These are phyloP conservation scores for Candida michaelii DNA, from an alignment of 805 yeast genomes.

Conservation along the genomic window DNA sequence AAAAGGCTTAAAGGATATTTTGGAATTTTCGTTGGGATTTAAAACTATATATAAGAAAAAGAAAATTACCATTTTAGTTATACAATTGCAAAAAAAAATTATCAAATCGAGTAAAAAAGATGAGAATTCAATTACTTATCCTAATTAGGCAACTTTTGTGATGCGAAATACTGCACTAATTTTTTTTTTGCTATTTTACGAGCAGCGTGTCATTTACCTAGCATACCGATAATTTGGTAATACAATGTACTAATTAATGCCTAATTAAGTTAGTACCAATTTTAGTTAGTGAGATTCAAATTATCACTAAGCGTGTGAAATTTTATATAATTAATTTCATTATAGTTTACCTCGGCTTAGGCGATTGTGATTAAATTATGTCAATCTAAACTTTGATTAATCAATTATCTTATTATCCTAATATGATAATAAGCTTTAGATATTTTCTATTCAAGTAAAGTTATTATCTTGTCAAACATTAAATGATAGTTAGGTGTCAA, in stretches of 20 bases:
- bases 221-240: not conserved
- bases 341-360: too few species aligned
- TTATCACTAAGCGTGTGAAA: too few species aligned
- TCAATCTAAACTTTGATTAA: not conserved
- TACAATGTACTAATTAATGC: not conserved
- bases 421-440: too few species aligned
- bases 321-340: too few species aligned
- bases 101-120: constrained; percentile 2
- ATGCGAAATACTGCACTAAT: constrained; percentile 8
- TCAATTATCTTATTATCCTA: not conserved
- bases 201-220: not conserved
- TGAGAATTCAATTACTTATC: constrained; percentile 10
- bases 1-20: constrained; percentile 5
- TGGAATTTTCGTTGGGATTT: constrained; percentile 7
- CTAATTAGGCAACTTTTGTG: constrained; percentile 11
- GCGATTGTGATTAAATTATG: too few species aligned
- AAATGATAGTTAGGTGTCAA: too few species aligned
- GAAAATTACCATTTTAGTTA: constrained; percentile 6
- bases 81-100: not conserved
- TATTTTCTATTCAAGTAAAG: too few species aligned
- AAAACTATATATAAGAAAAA: constrained; percentile 6
- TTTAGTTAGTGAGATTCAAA: not conserved
- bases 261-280: not conserved
- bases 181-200: not conserved
- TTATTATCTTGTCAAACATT: too few species aligned